Evolutionary conservation across 2,329 filamentous ascomycete genomes (phyloP), one percentile per base, ranked within the genome.

Genomic region (Fusarium continuum): DNA sequence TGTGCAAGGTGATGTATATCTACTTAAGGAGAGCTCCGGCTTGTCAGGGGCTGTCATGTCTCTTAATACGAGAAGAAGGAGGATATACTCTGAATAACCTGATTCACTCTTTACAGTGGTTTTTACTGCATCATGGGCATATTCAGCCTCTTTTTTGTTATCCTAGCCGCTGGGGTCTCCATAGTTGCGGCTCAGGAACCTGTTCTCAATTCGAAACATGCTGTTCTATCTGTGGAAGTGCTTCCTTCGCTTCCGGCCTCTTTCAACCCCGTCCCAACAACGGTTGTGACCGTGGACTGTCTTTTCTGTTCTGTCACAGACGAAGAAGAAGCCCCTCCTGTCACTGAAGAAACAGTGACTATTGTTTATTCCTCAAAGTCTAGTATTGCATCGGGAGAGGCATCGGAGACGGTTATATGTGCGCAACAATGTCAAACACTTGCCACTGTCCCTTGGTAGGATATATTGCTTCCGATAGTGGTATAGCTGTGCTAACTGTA

Each of bases 371-470:
- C 29, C 39, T 17, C 38, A 14, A 22, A 10, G 22, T 36, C 23
- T 25, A 34, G 35, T 16, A 38, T 52, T 31, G 43, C 43, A 9
- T 40, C 45, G 35, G 48, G 19, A 10, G 36, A 51, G 23, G 39
- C 35, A 22, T 39, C 64, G 5, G 55, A 58, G 40, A 69, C 65
- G 25, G 64, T 69, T 13, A 29, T 63, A 14, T 71, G 69, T 36
- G 53, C 65, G 8, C 58, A 67, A 6, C 39, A 50, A 26, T 71
- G 69, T 26, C 51, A 66, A 4, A 71, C 69, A 13, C 44, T 71
- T 9, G 57, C 56, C 14, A 68, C 69, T 20, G 59, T 57, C 9
- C 57, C 50, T 16, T 60, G 51, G 69, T 71, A 63, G 36, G 65
- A 28, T 22, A 2, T 3, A 5, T 7, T 9, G 19, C 9, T 6